Conservation (phyloP, 257 asterid genomes). For the Solanum virginianum region DNA sequence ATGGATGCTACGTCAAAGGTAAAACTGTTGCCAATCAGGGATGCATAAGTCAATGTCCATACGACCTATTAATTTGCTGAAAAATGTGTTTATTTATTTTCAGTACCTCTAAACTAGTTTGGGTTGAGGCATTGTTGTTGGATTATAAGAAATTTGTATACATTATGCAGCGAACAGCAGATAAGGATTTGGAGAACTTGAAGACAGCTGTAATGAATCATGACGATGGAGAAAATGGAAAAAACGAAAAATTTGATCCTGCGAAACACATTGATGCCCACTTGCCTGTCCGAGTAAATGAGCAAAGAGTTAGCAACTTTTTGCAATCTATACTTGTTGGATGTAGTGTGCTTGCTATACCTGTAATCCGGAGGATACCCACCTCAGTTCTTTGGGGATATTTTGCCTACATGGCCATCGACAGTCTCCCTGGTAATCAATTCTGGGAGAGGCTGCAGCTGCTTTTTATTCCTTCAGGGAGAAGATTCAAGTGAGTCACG, state of each 20-base stretch:
- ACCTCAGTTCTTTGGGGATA: constrained; percentile 96
- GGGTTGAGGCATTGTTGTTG: not conserved
- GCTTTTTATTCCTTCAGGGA: constrained; percentile 64
- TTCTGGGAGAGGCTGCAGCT: constrained; percentile 85
- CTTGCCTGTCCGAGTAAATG: constrained; percentile 92
- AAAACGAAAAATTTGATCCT: constrained; percentile 40
- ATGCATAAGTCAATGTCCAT: not conserved
- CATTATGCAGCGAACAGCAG: constrained; percentile 41
- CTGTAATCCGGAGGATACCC: constrained; percentile 70
- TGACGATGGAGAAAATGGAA: constrained; percentile 26
- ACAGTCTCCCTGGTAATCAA: constrained; percentile 92
- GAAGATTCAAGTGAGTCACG: constrained; percentile 78
- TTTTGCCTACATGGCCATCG: constrained; percentile 97
- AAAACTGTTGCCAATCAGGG: not conserved
- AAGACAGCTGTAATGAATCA: constrained; percentile 72
- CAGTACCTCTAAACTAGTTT: not conserved
- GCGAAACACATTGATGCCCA: constrained; percentile 68
- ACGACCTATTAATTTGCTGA: not conserved
- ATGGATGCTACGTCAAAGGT: constrained; percentile 67
- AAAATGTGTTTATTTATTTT: not conserved
- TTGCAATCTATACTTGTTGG: constrained; percentile 82
- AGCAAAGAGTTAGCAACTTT: constrained; percentile 89
- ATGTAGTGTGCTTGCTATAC: constrained; percentile 48
- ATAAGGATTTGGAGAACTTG: constrained; percentile 56
- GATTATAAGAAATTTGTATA: not conserved